Conservation (phyloP, 768 basidiomycete genomes). For the Boletus rufocinnamomeus region DNA sequence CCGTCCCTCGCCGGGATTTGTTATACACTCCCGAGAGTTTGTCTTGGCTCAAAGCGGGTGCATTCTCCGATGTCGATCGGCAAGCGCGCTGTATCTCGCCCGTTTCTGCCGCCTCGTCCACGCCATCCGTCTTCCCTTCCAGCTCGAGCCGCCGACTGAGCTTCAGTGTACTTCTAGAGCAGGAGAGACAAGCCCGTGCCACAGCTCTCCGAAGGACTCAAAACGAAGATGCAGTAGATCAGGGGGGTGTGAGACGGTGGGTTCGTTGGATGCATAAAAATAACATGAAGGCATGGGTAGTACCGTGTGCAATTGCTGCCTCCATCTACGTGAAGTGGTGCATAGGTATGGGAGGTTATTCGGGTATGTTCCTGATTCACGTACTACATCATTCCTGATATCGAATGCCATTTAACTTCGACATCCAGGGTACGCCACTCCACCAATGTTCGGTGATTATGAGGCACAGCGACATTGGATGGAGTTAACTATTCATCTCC, state of each 20-base stretch:
- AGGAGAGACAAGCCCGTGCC: constrained; percentile 23
- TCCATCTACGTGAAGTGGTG: constrained; percentile 64
- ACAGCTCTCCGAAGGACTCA: constrained; percentile 18
- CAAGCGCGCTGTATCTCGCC: constrained; percentile 49
- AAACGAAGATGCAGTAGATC: constrained; percentile 25
- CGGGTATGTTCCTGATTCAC: constrained; percentile 52
- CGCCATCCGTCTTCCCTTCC: constrained; percentile 27
- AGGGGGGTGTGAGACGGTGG: constrained; percentile 60
- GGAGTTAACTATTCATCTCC: constrained; percentile 83
- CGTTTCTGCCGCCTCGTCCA: constrained; percentile 36
- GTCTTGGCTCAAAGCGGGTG: constrained; percentile 54
- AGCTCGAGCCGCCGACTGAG: constrained; percentile 31
- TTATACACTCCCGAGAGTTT: constrained; percentile 60
- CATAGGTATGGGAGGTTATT: constrained; percentile 77
- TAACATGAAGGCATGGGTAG: constrained; percentile 57
- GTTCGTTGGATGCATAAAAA: constrained; percentile 80
- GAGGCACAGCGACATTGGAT: constrained; percentile 97
- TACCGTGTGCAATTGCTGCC: constrained; percentile 55
- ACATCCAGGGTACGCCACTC: constrained; percentile 57
- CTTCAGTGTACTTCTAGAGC: constrained; percentile 48
- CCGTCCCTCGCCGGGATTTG: constrained; percentile 66
- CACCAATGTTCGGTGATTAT: constrained; percentile 90
- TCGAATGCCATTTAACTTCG: not conserved
- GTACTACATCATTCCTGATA: not conserved
- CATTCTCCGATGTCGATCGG: constrained; percentile 44